Evolutionary conservation across 768 basidiomycete species (phyloP).

Genomic region (Infundibulicybe gibba): DNA sequence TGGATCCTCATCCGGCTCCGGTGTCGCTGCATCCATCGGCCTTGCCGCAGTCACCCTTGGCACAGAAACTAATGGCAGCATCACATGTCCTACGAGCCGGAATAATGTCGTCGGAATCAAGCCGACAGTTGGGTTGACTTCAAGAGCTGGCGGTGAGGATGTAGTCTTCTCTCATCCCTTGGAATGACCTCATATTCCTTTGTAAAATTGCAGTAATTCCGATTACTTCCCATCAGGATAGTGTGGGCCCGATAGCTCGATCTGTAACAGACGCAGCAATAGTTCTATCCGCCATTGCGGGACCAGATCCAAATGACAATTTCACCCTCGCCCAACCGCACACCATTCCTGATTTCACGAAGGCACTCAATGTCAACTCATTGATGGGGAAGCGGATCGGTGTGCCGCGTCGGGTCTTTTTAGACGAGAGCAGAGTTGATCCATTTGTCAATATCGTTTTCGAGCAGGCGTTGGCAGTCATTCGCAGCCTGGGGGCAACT

Average conservation of each 20-base stretch:
- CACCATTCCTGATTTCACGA: slow-evolving; percentile 50
- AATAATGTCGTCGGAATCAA: slow-evolving; percentile 61
- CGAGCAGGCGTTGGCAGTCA: slow-evolving; percentile 30
- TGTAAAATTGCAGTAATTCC: slow-evolving; percentile 40
- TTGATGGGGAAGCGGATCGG: slow-evolving; percentile 51
- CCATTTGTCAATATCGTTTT: slow-evolving; percentile 34
- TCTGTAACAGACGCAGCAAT: slow-evolving; percentile 52
- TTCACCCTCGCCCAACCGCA: slow-evolving; percentile 50
- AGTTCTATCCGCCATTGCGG: slow-evolving; percentile 54
- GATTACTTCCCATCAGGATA: slow-evolving; percentile 56
- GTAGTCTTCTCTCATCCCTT: background rate
- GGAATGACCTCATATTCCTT: background rate
- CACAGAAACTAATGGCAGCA: slow-evolving; percentile 53
- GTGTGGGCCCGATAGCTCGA: slow-evolving; percentile 54
- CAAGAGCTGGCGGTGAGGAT: slow-evolving; percentile 49
- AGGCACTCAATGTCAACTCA: slow-evolving; percentile 44
- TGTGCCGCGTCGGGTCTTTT: slow-evolving; percentile 41
- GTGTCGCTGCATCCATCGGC: slow-evolving; percentile 48
- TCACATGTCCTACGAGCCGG: slow-evolving; percentile 46
- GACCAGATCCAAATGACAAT: slow-evolving; percentile 51
- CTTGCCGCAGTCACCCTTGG: slow-evolving; percentile 44
- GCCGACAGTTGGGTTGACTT: slow-evolving; percentile 59
- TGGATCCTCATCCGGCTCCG: slow-evolving; percentile 59
- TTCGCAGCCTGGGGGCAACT: slow-evolving; percentile 40
- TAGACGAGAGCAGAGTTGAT: slow-evolving; percentile 28